Conservation (phyloP, 2,329 filamentous ascomycete genomes). For the Samsoniella hepiali region DNA sequence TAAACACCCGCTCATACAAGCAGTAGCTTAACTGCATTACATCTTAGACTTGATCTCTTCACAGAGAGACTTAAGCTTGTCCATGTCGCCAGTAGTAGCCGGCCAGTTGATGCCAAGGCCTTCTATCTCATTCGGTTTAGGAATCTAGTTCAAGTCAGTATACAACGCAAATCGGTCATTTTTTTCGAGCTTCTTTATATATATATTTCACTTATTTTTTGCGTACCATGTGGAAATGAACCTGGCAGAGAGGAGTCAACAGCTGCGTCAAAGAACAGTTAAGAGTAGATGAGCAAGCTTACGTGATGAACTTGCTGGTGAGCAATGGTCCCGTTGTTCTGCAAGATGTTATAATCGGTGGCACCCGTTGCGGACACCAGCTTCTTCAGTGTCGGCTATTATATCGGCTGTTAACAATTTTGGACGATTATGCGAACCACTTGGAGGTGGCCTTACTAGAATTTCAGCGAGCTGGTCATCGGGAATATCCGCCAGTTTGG, state of each 20-base stretch:
- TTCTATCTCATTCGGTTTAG: conserved; percentile 82
- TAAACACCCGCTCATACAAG: not conserved
- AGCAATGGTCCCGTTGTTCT: conserved; percentile 91
- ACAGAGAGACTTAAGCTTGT: conserved; percentile 71
- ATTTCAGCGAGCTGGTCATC: conserved; percentile 83
- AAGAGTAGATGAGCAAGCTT: conserved; percentile 34
- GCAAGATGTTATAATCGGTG: conserved; percentile 84
- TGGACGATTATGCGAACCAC: too few relatives aligned
- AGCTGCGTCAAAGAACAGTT: conserved; percentile 10
- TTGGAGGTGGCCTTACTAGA: conserved; percentile 51
- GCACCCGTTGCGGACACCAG: conserved; percentile 74
- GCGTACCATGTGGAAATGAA: conserved; percentile 89
- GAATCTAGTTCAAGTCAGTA: conserved; percentile 58
- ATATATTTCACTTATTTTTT: not conserved
- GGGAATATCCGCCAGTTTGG: conserved; percentile 86
- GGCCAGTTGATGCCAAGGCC: conserved; percentile 83
- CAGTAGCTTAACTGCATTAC: conserved; percentile 40
- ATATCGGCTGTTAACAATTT: not conserved
- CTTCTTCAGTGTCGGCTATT: conserved; percentile 64
- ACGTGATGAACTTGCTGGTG: conserved; percentile 94
- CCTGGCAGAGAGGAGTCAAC: conserved; percentile 36
- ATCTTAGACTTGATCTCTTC: conserved; percentile 91
- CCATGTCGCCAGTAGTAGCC: conserved; percentile 71
- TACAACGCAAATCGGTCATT: not conserved
- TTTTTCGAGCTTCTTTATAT: not conserved